Evolutionary conservation across 352 stramenopile genomes (phyloP).

Genomic region (Blastocystis sp.): DNA sequence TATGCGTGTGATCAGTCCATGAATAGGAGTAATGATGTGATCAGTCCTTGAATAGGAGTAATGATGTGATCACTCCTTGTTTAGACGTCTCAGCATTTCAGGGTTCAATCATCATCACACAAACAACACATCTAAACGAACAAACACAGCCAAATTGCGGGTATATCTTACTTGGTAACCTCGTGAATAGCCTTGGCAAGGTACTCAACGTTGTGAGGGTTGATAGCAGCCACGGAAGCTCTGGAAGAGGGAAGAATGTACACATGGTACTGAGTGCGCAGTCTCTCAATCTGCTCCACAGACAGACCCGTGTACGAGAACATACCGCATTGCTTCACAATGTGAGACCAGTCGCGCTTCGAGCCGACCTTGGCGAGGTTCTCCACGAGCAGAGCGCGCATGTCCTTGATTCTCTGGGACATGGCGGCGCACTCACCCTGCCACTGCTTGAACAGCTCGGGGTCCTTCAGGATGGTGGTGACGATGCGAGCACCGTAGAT

Average conservation of each 20-base stretch:
- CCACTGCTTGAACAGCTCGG: constrained; percentile 84
- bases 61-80: no score
- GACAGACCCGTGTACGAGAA: constrained; percentile 96
- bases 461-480: constrained; percentile 88
- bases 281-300: constrained; percentile 84
- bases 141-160: background rate
- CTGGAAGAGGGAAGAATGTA: constrained; percentile 95
- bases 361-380: constrained; percentile 78
- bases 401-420: constrained; percentile 88
- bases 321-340: constrained; percentile 96
- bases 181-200: constrained; percentile 84
- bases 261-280: constrained; percentile 92
- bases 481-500: constrained; percentile 96
- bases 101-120: background rate
- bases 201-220: constrained; percentile 89
- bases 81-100: no score
- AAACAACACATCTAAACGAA: background rate
- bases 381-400: constrained; percentile 78
- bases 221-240: constrained; percentile 93
- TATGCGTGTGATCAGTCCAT: no score
- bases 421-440: constrained; percentile 89
- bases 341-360: constrained; percentile 85
- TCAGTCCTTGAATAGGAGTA: no score
- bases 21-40: no score
- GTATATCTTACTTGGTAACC: constrained; percentile 73